These are phyloP conservation scores for Bretschneidera sinensis DNA, from an alignment of 345 rosid genomes.

Conservation along the genomic window DNA sequence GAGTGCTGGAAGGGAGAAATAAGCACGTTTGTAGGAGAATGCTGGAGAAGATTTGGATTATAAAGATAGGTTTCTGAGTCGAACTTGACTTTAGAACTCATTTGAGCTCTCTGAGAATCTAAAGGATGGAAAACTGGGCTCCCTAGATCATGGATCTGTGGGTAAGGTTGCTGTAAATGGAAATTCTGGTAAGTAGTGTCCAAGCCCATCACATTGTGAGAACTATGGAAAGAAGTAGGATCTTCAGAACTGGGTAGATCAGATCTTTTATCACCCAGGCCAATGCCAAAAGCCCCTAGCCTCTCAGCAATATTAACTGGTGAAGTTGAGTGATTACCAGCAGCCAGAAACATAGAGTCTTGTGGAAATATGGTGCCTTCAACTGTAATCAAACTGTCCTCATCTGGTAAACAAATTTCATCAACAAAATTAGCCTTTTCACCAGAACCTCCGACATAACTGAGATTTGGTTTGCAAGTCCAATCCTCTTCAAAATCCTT, in stretches of 20 bases:
- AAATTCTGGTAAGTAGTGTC: conserved; percentile 7
- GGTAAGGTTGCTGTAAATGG: neutral
- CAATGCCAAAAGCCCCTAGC: neutral
- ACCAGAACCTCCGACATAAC: conserved; percentile 7
- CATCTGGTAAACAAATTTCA: conserved; percentile 34
- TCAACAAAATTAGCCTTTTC: conserved; percentile 2
- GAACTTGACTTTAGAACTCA: conserved; percentile 5
- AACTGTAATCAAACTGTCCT: conserved; percentile 33
- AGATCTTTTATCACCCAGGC: conserved; percentile 1
- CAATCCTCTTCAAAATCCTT: conserved; percentile 5
- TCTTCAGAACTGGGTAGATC: conserved; percentile 1
- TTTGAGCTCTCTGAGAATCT: neutral
- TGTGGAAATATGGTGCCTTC: conserved; percentile 20
- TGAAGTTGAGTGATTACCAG: conserved; percentile 9
- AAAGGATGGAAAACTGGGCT: neutral
- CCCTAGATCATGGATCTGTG: conserved; percentile 8
- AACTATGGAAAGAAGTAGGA: conserved; percentile 5
- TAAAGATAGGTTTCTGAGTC: conserved; percentile 1
- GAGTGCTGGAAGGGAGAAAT: neutral
- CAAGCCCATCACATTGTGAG: conserved; percentile 1
- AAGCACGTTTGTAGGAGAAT: conserved; percentile 1
- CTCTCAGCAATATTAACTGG: neutral
- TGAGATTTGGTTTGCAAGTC: conserved; percentile 4
- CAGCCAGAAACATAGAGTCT: conserved; percentile 9
- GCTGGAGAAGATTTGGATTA: neutral